Evolutionary conservation across 2,329 filamentous ascomycete species (phyloP), one percentile per base, ranked within the genome.

Genomic region (Fusarium buharicum): DNA sequence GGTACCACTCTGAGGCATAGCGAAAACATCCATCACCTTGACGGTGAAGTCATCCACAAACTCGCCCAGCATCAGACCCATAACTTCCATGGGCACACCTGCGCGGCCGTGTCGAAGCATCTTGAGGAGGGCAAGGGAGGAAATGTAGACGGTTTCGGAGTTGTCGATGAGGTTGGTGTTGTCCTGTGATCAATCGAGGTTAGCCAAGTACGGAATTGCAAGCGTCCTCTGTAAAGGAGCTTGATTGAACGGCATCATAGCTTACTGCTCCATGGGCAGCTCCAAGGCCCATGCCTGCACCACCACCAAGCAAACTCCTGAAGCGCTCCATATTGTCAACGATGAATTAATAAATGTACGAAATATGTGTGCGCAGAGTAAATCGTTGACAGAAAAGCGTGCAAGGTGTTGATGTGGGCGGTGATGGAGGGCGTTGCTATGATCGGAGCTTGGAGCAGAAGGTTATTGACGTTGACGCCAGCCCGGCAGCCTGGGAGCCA

Each of bases 41-140:
- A 99, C 95, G 57, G 95, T 99, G 80, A 97, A 99, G 81, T 98
- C 95, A 74, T 99, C 95, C 58, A 99, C 94, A 71, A 99, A 98
- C 77, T 98, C 95, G 76, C 95, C 95, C 72, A 98, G 81, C 95
- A 99, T 99, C 76, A 99, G 83, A 62, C 95, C 95, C 95, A 99
- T 99, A 76, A 99, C 95, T 84, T 99, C 95, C 95, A 99, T 99
- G 17, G 95, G 95, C 67, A 99, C 95, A 82, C 95, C 95, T 36
- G 95, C 95, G 68, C 95, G 90, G 66, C 95, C 95, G 79, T 99
- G 95, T 76, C 95, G 90, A 78, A 99, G 85, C 95, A 99, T 99
- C 86, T 99, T 99, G 71, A 99, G 84, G 49, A 99, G 85, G 48
- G 95, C 95, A 60, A 99, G 87, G 44, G 95, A 99, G 48, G 95